Base-by-base conservation (phyloP, 805 yeast species). In the Myxozyma monticola region DNA sequence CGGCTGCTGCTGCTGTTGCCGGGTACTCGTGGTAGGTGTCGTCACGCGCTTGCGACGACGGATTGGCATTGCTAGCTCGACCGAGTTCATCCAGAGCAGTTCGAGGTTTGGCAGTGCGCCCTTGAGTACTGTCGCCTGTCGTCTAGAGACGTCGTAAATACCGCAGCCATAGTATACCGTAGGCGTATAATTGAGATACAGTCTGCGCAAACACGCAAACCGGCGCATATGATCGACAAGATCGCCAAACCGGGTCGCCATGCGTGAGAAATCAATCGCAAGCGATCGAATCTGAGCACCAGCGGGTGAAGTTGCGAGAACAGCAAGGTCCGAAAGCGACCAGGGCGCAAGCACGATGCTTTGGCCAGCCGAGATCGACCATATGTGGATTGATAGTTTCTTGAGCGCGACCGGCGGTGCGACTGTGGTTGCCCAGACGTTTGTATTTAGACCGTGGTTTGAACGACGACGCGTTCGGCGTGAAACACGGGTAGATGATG, bases 41-140 rank as follows among this genome's bases (percentile, higher is more conserved):
- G 34, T 3, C 7, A 39, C 10, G 14, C 26, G 18, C 3, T 35
- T 42, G 24, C 20, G 22, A n/a, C 45, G 26, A n/a, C 57, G 45
- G 26, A 49, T 29, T 12, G 57, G 57, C 18, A 45, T 38, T 4
- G 29, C 42, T 4, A 53, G 33, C 30, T 54, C 57, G 20, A 54
- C 50, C 4, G 57, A 52, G 22, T 54, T 54, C 52, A 54, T 42
- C 59, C 59, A 54, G 21, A 54, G 25, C 31, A 52, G 26, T 4
- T 49, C 46, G 28, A 54, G 18, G 17, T 21, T 14, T 2, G 48
- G 42, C n/a, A 51, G 31, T 21, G 49, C 57, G 14, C 40, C 26
- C 37, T 48, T 51, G 18, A 54, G n/a, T 14, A 42, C 24, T 9
- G 41, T 39, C 15, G 59, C 59, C 34, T 54, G 56, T 3, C 47